These are phyloP conservation scores for Nemania bipapillata DNA, from an alignment of 2,329 filamentous ascomycete species.

Conservation along the genomic window DNA sequence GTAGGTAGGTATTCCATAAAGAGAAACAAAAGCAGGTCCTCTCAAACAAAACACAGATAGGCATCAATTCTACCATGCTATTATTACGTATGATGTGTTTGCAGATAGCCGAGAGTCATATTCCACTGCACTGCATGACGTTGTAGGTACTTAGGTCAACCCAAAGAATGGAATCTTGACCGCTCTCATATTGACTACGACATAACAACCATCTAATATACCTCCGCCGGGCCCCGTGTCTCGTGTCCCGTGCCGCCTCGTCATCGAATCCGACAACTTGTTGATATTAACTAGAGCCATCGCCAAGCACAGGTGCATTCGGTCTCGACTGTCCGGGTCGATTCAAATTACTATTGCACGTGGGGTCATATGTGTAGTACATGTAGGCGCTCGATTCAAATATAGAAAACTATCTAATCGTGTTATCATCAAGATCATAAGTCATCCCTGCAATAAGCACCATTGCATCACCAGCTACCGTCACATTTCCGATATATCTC, in stretches of 20 bases:
- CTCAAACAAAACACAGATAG: neutral
- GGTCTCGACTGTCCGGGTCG: slow-evolving; percentile 17
- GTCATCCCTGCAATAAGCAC: slow-evolving; percentile 17
- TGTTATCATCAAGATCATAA: slow-evolving; percentile 26
- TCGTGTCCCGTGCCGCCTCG: slow-evolving; percentile 26
- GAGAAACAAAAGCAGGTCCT: no score
- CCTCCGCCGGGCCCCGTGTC: slow-evolving; percentile 8
- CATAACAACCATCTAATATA: slow-evolving; percentile 27
- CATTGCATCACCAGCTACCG: neutral
- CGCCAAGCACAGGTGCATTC: slow-evolving; percentile 15
- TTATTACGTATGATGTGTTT: neutral
- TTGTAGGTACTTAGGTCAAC: slow-evolving; percentile 3
- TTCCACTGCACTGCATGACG: slow-evolving; percentile 8
- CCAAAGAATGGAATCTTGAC: slow-evolving; percentile 28
- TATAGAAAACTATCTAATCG: slow-evolving; percentile 22
- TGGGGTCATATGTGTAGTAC: slow-evolving; percentile 1
- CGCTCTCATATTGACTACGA: slow-evolving; percentile 21
- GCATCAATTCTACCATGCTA: neutral
- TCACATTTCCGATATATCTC: slow-evolving; percentile 16
- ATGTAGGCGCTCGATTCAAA: slow-evolving; percentile 6
- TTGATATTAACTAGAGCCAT: slow-evolving; percentile 31
- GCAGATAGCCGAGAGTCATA: neutral
- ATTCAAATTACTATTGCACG: slow-evolving; percentile 29
- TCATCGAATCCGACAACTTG: slow-evolving; percentile 35
- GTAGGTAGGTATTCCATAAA: neutral